A percentile compares a stretch with the other conserved stretches of the same genome.
Evolutionary conservation across 2,329 filamentous ascomycete species (phyloP).

Genomic region (Paramyrothecium sp.): DNA sequence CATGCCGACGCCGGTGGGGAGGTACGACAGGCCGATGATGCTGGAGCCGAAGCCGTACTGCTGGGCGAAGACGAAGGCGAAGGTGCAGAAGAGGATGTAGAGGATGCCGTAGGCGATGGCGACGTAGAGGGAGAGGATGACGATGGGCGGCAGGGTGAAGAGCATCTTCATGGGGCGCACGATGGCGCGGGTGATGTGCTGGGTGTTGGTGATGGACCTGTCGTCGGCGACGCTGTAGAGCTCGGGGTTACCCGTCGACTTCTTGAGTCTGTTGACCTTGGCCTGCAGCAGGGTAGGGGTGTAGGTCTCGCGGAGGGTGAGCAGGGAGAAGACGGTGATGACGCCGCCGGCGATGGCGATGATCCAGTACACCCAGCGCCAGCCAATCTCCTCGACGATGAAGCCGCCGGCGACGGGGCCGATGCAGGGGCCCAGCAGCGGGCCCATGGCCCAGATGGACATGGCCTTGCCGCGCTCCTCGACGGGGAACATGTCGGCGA

Average conservation of each 20-base stretch:
- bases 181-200: constrained; percentile 50
- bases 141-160: constrained; percentile 60
- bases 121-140: constrained; percentile 63
- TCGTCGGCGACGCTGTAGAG: constrained; percentile 29
- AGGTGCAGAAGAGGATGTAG: constrained; percentile 52
- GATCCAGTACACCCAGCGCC: constrained; percentile 45
- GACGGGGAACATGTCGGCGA: constrained; percentile 62
- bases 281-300: constrained; percentile 52
- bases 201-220: constrained; percentile 7
- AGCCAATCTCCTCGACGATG: constrained; percentile 38
- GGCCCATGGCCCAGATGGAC: constrained; percentile 62
- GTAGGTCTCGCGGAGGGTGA: constrained; percentile 64
- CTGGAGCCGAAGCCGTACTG: constrained; percentile 58
- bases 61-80: constrained; percentile 58
- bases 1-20: constrained; percentile 24
- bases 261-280: constrained; percentile 56
- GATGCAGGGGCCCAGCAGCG: constrained; percentile 56
- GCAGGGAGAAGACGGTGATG: constrained; percentile 23
- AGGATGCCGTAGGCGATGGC: constrained; percentile 62
- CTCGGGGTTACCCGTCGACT: constrained; percentile 51
- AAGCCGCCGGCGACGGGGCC: constrained; percentile 47
- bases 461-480: constrained; percentile 62
- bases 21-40: constrained; percentile 33
- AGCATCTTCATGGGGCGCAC: constrained; percentile 65
- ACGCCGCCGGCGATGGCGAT: constrained; percentile 26